These are phyloP conservation scores for Beta corolliflora DNA, from an alignment of 179 eudicot species.

Conservation along the genomic window DNA sequence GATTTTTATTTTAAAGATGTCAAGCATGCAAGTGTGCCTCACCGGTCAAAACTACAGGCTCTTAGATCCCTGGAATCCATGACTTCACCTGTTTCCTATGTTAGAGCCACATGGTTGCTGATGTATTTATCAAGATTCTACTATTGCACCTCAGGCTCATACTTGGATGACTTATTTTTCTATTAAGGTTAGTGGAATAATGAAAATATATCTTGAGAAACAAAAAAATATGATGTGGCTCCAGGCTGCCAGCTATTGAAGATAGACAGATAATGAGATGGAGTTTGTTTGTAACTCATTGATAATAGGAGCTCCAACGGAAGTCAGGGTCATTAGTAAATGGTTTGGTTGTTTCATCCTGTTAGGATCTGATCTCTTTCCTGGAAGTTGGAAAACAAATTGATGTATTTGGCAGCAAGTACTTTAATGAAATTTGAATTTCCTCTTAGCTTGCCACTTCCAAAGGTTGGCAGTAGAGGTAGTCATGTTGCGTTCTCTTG, in stretches of 20 bases:
- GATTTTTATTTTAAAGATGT: neutral
- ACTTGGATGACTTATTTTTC: neutral
- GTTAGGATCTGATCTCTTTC: neutral
- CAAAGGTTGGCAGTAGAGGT: neutral
- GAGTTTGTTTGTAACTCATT: neutral
- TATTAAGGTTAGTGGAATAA: neutral
- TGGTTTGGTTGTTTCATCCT: neutral
- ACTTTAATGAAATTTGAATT: neutral
- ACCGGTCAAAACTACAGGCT: neutral
- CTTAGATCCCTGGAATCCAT: neutral
- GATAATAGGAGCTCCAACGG: neutral
- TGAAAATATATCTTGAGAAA: neutral
- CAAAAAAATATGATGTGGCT: neutral
- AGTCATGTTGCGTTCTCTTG: neutral
- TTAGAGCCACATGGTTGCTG: constrained; percentile 4
- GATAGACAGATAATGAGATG: neutral
- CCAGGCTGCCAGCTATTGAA: neutral
- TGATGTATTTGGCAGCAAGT: neutral
- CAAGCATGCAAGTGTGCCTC: neutral
- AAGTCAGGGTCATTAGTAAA: neutral
- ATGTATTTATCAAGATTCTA: neutral
- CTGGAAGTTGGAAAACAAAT: neutral
- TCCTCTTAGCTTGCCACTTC: neutral
- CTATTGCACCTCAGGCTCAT: neutral
- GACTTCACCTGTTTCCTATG: neutral